Conservation (phyloP, 345 rosid genomes). For the Aegle marmelos region DNA sequence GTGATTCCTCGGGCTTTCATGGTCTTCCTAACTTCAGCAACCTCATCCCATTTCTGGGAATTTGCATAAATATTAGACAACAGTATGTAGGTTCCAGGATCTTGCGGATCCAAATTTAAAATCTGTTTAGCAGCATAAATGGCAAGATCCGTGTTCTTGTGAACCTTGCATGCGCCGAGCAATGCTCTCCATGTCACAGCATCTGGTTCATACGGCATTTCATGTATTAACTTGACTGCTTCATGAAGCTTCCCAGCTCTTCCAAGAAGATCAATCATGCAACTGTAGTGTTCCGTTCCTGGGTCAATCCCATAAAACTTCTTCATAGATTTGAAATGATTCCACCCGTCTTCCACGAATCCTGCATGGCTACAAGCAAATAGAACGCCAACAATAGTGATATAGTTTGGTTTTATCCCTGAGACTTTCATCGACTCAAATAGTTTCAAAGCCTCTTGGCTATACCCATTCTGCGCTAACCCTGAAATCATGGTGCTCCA, state of each 20-base stretch:
- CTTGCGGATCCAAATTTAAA: slow-evolving; percentile 52
- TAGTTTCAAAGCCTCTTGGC: slow-evolving; percentile 52
- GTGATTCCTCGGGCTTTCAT: slow-evolving; percentile 50
- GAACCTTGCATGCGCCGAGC: slow-evolving; percentile 67
- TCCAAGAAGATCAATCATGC: slow-evolving; percentile 78
- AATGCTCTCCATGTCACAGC: slow-evolving; percentile 29
- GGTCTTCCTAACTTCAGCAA: slow-evolving; percentile 38
- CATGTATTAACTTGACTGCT: slow-evolving; percentile 51
- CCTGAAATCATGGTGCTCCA: slow-evolving; percentile 87
- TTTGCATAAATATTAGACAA: slow-evolving; percentile 76
- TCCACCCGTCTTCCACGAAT: slow-evolving; percentile 56
- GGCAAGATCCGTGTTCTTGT: slow-evolving; percentile 49
- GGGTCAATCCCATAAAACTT: slow-evolving; percentile 58
- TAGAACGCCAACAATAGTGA: slow-evolving; percentile 58
- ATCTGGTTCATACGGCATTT: slow-evolving; percentile 62
- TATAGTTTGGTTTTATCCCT: slow-evolving; percentile 51
- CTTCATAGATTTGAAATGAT: slow-evolving; percentile 59
- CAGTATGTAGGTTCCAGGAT: slow-evolving; percentile 60
- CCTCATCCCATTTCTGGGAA: slow-evolving; percentile 61
- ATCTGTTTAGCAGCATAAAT: slow-evolving; percentile 55
- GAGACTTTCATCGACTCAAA: slow-evolving; percentile 54
- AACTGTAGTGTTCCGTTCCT: slow-evolving; percentile 65
- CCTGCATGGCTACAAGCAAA: slow-evolving; percentile 85
- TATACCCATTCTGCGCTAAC: slow-evolving; percentile 68
- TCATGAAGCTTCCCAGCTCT: slow-evolving; percentile 66